Evolutionary conservation across 2,329 filamentous ascomycete genomes (phyloP), one percentile per base, ranked within the genome.

Genomic region (Botrytis hyacinthi): DNA sequence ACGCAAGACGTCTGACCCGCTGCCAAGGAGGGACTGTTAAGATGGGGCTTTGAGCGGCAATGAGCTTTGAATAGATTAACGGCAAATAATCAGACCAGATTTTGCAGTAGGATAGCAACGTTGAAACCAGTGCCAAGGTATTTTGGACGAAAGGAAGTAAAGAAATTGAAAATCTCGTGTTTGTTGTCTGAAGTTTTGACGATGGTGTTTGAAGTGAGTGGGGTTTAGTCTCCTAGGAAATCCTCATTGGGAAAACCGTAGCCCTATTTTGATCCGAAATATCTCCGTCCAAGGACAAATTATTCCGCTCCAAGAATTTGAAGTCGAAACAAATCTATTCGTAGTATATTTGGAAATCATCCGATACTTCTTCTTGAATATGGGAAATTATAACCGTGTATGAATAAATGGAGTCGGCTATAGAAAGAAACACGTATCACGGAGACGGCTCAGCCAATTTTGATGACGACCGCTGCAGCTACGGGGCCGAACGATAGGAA

Each of bases 151-250:
- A 42, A 57, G 26, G 35, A 29, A 32, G 35, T 42, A 16, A 57
- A 57, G n/a, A 26, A 57, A 26, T 32, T 44, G 51, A 69, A 20
- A 67, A 69, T 42, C 10, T 57, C 26, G 37, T 68, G 35, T 59
- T 57, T 42, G 32, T 57, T 69, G 66, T 69, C 66, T 42, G 66
- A 69, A 59, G 48, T 69, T 69, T 57, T 69, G 66, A 69, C 48
- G 35, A 57, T 32, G 35, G 35, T 42, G 66, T 69, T 69, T 69
- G 66, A 69, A 26, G 66, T 68, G 48, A 42, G 46, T 68, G 66
- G 65, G 35, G 65, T 37, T 51, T 1, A 35, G 26, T 67, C 32
- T 2, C 14, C 12, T 40, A 1, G 22, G 35, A 67, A 20, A 40
- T 37, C 46, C 22, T 35, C 62, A 66, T 48, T 35, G 20, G 42